Conservation (phyloP, 2,329 filamentous ascomycete species). For the Fusarium longipes region DNA sequence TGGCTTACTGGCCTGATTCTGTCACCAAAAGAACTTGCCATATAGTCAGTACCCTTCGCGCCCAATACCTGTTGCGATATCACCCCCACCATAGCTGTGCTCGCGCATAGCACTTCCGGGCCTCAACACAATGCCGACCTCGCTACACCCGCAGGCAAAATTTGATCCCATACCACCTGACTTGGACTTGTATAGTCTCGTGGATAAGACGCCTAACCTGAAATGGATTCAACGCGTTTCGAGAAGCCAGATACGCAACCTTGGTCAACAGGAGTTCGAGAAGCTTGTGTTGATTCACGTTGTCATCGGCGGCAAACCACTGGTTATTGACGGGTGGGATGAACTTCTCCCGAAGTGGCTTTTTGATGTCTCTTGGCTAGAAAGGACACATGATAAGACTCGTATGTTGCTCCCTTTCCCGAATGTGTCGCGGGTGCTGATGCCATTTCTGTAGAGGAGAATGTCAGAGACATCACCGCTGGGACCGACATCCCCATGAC, state of each 20-base stretch:
- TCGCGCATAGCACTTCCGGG: constrained; percentile 9
- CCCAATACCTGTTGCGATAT: not conserved
- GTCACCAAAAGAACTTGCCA: not conserved
- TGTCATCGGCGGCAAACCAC: constrained; percentile 83
- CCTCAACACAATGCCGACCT: constrained; percentile 72
- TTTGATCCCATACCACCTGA: constrained; percentile 93
- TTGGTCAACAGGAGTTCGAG: constrained; percentile 84
- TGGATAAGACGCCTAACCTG: constrained; percentile 85
- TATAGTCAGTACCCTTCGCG: not conserved
- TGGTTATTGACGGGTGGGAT: constrained; percentile 92
- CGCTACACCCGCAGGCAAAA: constrained; percentile 82
- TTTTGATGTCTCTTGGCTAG: constrained; percentile 85
- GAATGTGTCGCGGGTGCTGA: constrained; percentile 31
- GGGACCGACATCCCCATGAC: constrained; percentile 84
- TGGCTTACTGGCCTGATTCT: constrained; percentile 15
- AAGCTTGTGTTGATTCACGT: constrained; percentile 87
- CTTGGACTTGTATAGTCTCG: constrained; percentile 79
- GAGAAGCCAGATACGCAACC: constrained; percentile 78
- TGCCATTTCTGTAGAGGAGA: constrained; percentile 70
- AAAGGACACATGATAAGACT: constrained; percentile 81
- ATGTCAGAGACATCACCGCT: constrained; percentile 81
- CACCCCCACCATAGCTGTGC: constrained; percentile 15
- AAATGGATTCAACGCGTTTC: constrained; percentile 86
- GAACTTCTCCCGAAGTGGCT: constrained; percentile 77
- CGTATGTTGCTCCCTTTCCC: constrained; percentile 60